Percentiles rank a stretch among this genome's conserved stretches.
Conservation (phyloP, 208 protist genomes). For the Wallacemonas sp. region DNA sequence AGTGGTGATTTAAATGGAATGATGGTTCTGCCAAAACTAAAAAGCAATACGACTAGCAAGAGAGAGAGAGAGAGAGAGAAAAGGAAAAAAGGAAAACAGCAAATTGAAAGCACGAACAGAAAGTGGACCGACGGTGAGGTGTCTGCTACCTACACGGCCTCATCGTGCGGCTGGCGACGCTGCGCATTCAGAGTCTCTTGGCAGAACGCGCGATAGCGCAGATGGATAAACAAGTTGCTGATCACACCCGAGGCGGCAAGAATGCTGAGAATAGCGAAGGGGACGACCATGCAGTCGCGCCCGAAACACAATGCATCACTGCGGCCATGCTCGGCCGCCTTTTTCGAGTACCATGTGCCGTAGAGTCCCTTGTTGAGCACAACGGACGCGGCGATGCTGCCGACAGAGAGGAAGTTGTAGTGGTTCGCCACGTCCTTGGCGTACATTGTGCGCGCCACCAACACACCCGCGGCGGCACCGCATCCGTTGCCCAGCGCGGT, state of each 20-base stretch:
- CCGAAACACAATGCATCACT: slow-evolving; percentile 47
- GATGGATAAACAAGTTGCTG: slow-evolving; percentile 52
- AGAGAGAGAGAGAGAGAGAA: slow-evolving; percentile 1
- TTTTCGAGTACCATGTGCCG: slow-evolving; percentile 66
- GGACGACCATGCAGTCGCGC: slow-evolving; percentile 60
- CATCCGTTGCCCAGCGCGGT: slow-evolving; percentile 74
- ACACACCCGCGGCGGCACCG: slow-evolving; percentile 57
- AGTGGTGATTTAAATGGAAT: no score
- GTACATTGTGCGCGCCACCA: slow-evolving; percentile 78
- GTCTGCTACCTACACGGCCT: not conserved
- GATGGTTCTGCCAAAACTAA: not conserved
- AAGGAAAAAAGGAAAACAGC: slow-evolving; percentile 10
- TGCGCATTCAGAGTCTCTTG: slow-evolving; percentile 25
- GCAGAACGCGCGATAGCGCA: slow-evolving; percentile 50
- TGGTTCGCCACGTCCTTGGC: slow-evolving; percentile 76
- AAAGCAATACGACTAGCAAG: slow-evolving; percentile 1
- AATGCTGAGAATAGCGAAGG: slow-evolving; percentile 53
- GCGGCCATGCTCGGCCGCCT: slow-evolving; percentile 49
- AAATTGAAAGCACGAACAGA: not conserved
- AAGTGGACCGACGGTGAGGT: not conserved
- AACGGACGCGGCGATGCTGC: slow-evolving; percentile 44
- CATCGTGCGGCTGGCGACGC: not conserved
- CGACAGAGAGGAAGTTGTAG: slow-evolving; percentile 74
- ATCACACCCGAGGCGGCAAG: slow-evolving; percentile 40
- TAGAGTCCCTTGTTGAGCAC: slow-evolving; percentile 78